Evolutionary conservation across 257 asterid genomes (phyloP).

Genomic region (Datura wrightii): DNA sequence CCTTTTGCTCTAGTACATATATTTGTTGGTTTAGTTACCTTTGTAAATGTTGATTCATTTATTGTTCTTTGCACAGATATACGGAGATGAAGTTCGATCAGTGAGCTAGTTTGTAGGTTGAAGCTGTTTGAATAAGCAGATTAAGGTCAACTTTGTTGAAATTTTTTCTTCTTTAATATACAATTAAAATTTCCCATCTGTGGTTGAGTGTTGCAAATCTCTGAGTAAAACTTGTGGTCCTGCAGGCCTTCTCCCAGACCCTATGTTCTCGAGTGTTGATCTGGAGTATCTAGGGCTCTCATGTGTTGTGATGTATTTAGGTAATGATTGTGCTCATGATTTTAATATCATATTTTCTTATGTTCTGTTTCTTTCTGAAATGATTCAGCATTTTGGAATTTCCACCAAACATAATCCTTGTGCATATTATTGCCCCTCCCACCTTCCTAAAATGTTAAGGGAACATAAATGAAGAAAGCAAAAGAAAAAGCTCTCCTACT

Average conservation of each 20-base stretch:
- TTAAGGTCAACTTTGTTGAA: slow-evolving; percentile 35
- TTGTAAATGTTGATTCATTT: background rate
- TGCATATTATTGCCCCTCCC: slow-evolving; percentile 10
- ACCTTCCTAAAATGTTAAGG: slow-evolving; percentile 18
- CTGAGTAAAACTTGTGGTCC: slow-evolving; percentile 59
- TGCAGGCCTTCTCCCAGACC: slow-evolving; percentile 69
- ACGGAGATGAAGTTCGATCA: slow-evolving; percentile 92
- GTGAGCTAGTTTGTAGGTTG: slow-evolving; percentile 56
- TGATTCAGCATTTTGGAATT: slow-evolving; percentile 11
- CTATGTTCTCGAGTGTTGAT: slow-evolving; percentile 57
- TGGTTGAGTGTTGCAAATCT: slow-evolving; percentile 60
- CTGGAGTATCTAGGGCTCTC: slow-evolving; percentile 83
- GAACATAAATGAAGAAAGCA: background rate
- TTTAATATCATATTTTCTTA: background rate
- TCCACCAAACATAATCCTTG: background rate
- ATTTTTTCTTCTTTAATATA: slow-evolving; percentile 41
- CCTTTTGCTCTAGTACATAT: background rate
- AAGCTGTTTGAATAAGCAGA: slow-evolving; percentile 56
- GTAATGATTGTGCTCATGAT: slow-evolving; percentile 13
- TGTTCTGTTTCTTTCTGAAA: background rate
- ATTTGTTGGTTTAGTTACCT: background rate
- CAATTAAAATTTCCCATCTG: background rate
- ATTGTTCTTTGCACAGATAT: slow-evolving; percentile 61
- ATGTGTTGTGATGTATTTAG: slow-evolving; percentile 43
- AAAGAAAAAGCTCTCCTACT: background rate